Evolutionary conservation across 179 eudicot species (phyloP).

Genomic region (Patellifolia procumbens): DNA sequence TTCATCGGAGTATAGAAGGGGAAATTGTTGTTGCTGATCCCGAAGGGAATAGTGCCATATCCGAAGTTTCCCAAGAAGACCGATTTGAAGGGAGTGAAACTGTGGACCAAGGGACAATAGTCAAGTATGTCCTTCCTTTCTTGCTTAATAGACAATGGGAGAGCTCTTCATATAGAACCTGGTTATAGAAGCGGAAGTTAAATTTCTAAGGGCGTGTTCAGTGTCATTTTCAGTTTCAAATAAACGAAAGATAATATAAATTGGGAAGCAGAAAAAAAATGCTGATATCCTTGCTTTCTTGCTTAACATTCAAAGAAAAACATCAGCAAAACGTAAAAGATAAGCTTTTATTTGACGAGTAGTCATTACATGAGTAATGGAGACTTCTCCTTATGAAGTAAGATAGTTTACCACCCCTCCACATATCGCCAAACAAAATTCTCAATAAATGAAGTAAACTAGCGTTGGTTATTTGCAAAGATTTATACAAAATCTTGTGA

Average conservation of each 20-base stretch:
- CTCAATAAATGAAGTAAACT: background rate
- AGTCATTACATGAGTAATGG: background rate
- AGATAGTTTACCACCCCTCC: background rate
- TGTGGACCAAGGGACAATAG: constrained; percentile 38
- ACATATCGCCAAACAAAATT: background rate
- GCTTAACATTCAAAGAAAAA: background rate
- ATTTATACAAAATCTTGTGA: background rate
- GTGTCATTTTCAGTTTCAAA: too few species aligned
- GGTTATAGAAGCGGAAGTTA: background rate
- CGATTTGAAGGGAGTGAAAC: constrained; percentile 37
- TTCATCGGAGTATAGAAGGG: constrained; percentile 20
- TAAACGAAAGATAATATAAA: too few species aligned
- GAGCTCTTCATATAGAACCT: background rate
- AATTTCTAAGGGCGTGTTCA: too few species aligned
- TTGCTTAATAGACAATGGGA: background rate
- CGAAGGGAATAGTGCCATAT: constrained; percentile 41
- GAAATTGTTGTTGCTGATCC: constrained; percentile 29
- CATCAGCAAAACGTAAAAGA: background rate
- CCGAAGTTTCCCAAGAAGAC: constrained; percentile 52
- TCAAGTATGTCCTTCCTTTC: constrained; percentile 42
- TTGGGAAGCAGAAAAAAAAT: too few species aligned
- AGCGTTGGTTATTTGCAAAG: background rate
- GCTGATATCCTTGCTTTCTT: background rate
- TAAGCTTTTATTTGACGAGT: background rate
- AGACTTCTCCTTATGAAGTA: background rate